Percentiles rank a stretch among this genome's conserved stretches.
phyloP scores from a whole-genome alignment of 1,284 basidiomycete species.

The Porogramme epimiltina region DNA sequence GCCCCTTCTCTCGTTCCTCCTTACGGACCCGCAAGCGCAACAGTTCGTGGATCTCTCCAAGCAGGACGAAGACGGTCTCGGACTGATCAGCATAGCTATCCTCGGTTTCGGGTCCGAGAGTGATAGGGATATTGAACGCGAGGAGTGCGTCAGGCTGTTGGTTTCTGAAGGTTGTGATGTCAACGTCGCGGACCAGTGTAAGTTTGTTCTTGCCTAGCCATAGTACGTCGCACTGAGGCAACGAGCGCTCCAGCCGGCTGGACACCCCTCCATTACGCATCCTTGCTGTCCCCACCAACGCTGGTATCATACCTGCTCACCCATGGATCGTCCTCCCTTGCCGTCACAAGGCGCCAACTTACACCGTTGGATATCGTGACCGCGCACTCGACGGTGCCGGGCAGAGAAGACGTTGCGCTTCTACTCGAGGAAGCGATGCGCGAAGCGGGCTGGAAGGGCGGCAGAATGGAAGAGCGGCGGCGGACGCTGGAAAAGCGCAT shows the following conservation, averaged over 20 bases:
- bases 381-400: constrained; percentile 76
- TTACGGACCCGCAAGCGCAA: constrained; percentile 71
- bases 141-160: constrained; percentile 84
- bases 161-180: constrained; percentile 80
- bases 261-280: constrained; percentile 95
- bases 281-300: constrained; percentile 86
- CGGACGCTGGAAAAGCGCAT: constrained; percentile 58
- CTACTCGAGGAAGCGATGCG: constrained; percentile 84
- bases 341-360: constrained; percentile 72
- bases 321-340: constrained; percentile 83
- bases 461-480: constrained; percentile 64
- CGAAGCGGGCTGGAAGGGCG: constrained; percentile 71
- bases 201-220: constrained; percentile 24
- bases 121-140: constrained; percentile 82
- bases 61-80: constrained; percentile 83
- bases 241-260: constrained; percentile 79
- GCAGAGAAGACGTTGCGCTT: constrained; percentile 78
- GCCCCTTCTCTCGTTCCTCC: constrained; percentile 67
- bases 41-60: constrained; percentile 64
- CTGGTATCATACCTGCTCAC: constrained; percentile 92
- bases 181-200: constrained; percentile 63
- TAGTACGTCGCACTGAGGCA: not conserved
- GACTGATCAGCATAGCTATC: constrained; percentile 78
- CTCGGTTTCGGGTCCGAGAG: constrained; percentile 81
- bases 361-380: constrained; percentile 87